Evolutionary conservation across 2,329 filamentous ascomycete genomes (phyloP).

Genomic region (Davidsoniella virescens): DNA sequence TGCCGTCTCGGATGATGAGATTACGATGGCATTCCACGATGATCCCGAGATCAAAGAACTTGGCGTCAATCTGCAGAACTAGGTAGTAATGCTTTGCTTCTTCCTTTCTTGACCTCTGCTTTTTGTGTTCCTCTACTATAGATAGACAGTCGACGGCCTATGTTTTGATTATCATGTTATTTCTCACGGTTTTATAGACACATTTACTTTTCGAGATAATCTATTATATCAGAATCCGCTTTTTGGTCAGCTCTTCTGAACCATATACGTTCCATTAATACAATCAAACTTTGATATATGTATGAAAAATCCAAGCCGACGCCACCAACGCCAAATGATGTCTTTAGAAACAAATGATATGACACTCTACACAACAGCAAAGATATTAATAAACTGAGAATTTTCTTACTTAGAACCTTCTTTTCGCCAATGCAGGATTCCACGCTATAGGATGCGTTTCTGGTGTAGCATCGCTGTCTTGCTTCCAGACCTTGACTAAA

Average conservation of each 20-base stretch:
- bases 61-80: conserved; percentile 32
- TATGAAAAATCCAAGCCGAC: background rate
- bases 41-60: conserved; percentile 74
- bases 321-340: background rate
- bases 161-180: background rate
- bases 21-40: conserved; percentile 72
- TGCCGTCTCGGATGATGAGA: conserved; percentile 77
- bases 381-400: background rate
- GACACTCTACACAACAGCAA: background rate
- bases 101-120: conserved; percentile 14
- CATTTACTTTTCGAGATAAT: too few relatives aligned
- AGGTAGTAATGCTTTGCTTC: too few relatives aligned
- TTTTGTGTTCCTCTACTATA: background rate
- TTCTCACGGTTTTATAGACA: background rate
- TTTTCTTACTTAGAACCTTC: conserved; percentile 5
- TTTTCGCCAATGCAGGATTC: conserved; percentile 46
- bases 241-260: too few relatives aligned
- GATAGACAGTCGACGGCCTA: background rate
- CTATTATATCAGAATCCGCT: too few relatives aligned
- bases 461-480: conserved; percentile 76
- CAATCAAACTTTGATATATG: background rate
- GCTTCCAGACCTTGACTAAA: conserved; percentile 85
- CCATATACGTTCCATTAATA: background rate
- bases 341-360: background rate
- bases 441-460: conserved; percentile 86